Conservation (phyloP, 495 filamentous ascomycete species). For the Rostrohypoxylon terebratum region DNA sequence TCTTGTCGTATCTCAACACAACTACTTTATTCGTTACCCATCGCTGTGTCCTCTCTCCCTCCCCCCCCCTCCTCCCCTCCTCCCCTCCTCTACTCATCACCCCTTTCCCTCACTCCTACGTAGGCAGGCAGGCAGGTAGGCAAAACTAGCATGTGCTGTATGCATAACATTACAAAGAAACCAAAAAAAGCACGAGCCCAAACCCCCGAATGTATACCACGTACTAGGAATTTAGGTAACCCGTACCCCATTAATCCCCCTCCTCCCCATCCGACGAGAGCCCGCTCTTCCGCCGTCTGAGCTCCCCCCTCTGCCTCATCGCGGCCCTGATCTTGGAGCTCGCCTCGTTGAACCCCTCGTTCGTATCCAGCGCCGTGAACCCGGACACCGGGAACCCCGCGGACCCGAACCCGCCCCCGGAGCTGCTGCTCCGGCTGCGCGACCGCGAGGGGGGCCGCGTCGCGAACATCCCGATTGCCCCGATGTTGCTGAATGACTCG, state of each 20-base stretch:
- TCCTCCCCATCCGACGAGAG: conserved; percentile 44
- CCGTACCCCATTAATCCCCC: conserved; percentile 30
- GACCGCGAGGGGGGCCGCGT: conserved; percentile 81
- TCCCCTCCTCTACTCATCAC: too few relatives aligned
- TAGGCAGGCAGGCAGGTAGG: too few relatives aligned
- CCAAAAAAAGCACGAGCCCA: background rate
- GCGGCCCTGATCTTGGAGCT: conserved; percentile 86
- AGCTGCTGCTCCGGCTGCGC: conserved; percentile 77
- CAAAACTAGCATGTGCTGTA: too few relatives aligned
- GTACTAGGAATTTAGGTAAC: too few relatives aligned
- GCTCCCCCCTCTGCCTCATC: conserved; percentile 85
- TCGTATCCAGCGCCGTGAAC: conserved; percentile 77
- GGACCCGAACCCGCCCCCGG: conserved; percentile 67
- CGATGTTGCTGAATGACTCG: conserved; percentile 91
- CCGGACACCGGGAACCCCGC: conserved; percentile 74
- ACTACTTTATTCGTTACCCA: background rate
- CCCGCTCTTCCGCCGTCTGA: conserved; percentile 74
- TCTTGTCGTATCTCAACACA: background rate
- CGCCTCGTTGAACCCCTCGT: conserved; percentile 82
- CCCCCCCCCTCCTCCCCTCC: background rate
- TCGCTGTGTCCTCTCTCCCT: background rate
- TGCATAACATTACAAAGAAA: too few relatives aligned
- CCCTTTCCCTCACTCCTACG: too few relatives aligned
- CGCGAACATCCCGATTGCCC: conserved; percentile 87
- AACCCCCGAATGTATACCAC: background rate